Percentiles rank a stretch among this genome's conserved stretches.
Conservation (phyloP, 176 grass and related monocot species). For the Triticum dicoccoides region DNA sequence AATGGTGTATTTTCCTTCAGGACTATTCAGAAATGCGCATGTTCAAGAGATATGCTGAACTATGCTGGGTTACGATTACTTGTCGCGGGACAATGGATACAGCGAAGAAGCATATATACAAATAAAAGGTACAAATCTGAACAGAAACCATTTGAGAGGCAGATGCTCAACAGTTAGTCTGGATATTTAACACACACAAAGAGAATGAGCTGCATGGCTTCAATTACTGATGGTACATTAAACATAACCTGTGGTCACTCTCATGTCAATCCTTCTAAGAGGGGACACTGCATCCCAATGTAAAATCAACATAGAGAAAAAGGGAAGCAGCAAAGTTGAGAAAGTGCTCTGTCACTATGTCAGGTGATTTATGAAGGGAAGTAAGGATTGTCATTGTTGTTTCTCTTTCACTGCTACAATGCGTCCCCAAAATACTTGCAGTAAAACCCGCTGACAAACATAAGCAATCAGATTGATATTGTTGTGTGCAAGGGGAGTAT, state of each 20-base stretch:
- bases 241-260: neutral
- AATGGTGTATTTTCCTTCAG: neutral
- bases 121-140: neutral
- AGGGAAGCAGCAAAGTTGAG: neutral
- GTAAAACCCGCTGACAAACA: constrained; percentile 8
- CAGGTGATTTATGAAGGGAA: neutral
- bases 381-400: neutral
- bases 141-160: constrained; percentile 13
- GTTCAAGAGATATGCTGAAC: neutral
- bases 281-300: neutral
- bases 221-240: neutral
- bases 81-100: neutral
- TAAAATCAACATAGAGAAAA: neutral
- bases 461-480: neutral
- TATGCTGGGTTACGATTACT: neutral
- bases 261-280: neutral
- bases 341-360: neutral
- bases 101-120: neutral
- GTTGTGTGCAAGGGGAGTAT: constrained; percentile 6
- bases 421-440: neutral
- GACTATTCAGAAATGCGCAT: neutral
- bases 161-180: neutral
- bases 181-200: neutral
- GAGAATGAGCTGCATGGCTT: neutral
- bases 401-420: constrained; percentile 14